These are phyloP conservation scores for Phycomyces blakesleeanus DNA, from an alignment of 192 early-diverging fungal species.

Conservation along the genomic window DNA sequence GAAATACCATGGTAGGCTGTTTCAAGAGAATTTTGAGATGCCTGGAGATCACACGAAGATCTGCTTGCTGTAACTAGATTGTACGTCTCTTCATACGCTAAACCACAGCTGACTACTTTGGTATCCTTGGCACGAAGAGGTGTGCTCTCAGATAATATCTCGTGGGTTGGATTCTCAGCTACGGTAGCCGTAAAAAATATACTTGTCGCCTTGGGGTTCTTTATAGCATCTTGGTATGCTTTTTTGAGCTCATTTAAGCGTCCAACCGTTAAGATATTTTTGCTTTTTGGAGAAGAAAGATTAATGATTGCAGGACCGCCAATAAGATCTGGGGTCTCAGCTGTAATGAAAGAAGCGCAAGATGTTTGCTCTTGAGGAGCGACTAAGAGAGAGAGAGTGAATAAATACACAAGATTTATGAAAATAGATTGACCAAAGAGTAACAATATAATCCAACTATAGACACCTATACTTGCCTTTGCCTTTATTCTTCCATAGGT, in stretches of 20 bases:
- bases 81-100: conserved; percentile 28
- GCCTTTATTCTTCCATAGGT: conserved; percentile 52
- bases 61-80: neutral
- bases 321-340: conserved; percentile 9
- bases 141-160: conserved; percentile 21
- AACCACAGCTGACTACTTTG: conserved; percentile 37
- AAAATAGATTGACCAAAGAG: no score
- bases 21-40: neutral
- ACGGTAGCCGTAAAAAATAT: conserved; percentile 35
- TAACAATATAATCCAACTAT: no score
- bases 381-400: conserved; percentile 19
- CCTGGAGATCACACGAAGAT: neutral
- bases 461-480: conserved; percentile 15
- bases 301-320: conserved; percentile 33
- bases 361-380: conserved; percentile 3
- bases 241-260: conserved; percentile 36
- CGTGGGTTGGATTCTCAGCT: conserved; percentile 13
- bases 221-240: conserved; percentile 8
- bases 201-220: conserved; percentile 26
- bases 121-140: conserved; percentile 41
- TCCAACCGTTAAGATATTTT: conserved; percentile 32
- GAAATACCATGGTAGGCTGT: conserved; percentile 30
- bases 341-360: conserved; percentile 9
- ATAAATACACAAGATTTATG: no score
- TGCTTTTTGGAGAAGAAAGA: conserved; percentile 39